Conservation (phyloP, 768 basidiomycete species). For the Mycena floridula region DNA sequence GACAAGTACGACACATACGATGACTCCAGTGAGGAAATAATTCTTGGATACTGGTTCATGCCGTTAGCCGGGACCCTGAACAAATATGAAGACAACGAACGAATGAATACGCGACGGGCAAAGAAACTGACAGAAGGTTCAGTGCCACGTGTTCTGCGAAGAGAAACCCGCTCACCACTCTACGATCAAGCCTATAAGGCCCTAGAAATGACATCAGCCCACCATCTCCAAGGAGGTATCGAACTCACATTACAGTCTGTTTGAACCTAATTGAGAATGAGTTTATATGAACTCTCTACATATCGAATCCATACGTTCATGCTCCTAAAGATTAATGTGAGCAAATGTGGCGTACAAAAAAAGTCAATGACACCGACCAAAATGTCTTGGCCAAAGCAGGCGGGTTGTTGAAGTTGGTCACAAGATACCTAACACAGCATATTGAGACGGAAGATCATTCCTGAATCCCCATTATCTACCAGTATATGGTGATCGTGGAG, state of each 20-base stretch:
- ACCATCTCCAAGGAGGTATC: too few relatives aligned
- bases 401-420: slow-evolving; percentile 35
- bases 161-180: slow-evolving; percentile 28
- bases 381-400: slow-evolving; percentile 25
- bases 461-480: slow-evolving; percentile 20
- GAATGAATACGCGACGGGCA: slow-evolving; percentile 44
- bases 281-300: too few relatives aligned
- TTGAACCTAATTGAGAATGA: slow-evolving; percentile 31
- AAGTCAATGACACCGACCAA: not conserved
- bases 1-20: slow-evolving; percentile 24
- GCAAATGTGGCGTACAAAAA: not conserved
- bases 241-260: slow-evolving; percentile 43
- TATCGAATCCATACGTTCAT: slow-evolving; percentile 31
- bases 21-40: slow-evolving; percentile 30
- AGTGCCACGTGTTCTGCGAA: not conserved
- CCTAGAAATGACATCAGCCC: too few relatives aligned
- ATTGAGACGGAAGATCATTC: not conserved
- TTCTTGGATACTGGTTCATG: slow-evolving; percentile 36
- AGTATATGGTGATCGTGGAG: slow-evolving; percentile 39
- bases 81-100: slow-evolving; percentile 19
- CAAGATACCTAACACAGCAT: slow-evolving; percentile 31
- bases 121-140: slow-evolving; percentile 35
- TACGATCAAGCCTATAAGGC: slow-evolving; percentile 43
- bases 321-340: slow-evolving; percentile 23
- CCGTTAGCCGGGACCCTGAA: not conserved